These are phyloP conservation scores for Leishmania amazonensis DNA, from an alignment of 208 protist species.

Conservation along the genomic window DNA sequence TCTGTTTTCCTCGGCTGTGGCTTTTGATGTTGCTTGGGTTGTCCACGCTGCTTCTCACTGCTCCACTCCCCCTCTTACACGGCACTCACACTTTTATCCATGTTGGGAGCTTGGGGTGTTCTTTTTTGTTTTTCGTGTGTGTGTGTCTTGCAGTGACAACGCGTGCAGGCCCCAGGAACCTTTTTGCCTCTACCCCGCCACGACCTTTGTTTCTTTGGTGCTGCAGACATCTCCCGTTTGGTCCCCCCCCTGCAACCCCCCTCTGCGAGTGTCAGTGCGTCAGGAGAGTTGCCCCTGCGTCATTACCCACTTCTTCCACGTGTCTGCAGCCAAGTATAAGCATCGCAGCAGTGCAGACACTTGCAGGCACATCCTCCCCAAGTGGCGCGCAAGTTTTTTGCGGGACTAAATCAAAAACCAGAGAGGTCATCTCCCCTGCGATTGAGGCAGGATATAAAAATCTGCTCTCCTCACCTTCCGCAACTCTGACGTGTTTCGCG, in stretches of 20 bases:
- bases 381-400: neutral
- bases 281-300: neutral
- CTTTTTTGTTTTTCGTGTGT: neutral
- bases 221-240: neutral
- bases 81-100: neutral
- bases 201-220: neutral
- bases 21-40: neutral
- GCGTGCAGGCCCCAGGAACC: neutral
- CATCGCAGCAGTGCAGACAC: neutral
- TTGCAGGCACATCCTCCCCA: neutral
- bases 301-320: neutral
- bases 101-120: neutral
- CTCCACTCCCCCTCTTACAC: neutral
- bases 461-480: neutral
- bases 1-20: neutral
- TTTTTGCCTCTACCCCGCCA: neutral
- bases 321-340: neutral
- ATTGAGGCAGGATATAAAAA: slow-evolving; percentile 2
- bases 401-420: neutral
- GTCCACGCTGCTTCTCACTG: neutral
- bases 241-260: neutral
- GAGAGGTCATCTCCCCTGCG: neutral
- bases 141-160: neutral
- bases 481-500: neutral
- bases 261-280: neutral